A percentile compares a stretch with the other conserved stretches of the same genome.
These are phyloP conservation scores for Gentiana macrophylla DNA, from an alignment of 257 asterid species.

Conservation along the genomic window DNA sequence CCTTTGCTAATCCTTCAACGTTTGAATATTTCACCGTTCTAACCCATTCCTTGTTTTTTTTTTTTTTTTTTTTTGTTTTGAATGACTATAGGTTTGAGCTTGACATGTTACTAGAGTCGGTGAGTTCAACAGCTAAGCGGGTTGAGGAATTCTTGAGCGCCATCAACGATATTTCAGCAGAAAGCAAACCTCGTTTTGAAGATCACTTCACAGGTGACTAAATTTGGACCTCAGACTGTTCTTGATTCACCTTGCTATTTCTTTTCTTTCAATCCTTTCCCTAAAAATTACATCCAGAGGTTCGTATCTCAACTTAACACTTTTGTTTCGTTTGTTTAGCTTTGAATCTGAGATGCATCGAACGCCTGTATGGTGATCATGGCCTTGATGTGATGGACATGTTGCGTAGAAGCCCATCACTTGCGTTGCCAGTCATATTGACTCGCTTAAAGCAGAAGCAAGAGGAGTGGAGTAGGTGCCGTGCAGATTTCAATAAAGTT, in stretches of 20 bases:
- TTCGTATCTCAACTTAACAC: background rate
- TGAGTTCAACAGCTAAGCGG: constrained; percentile 68
- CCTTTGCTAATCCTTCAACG: too few relatives aligned
- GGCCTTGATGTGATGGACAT: constrained; percentile 94
- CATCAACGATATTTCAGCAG: constrained; percentile 47
- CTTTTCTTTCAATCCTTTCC: background rate
- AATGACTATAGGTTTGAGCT: constrained; percentile 70
- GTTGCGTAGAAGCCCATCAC: constrained; percentile 73
- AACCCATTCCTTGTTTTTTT: background rate
- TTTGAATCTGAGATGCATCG: constrained; percentile 86
- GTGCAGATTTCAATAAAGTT: constrained; percentile 82
- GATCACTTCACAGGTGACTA: constrained; percentile 81
- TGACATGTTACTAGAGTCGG: constrained; percentile 92
- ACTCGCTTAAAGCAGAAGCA: constrained; percentile 96
- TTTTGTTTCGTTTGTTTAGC: constrained; percentile 28
- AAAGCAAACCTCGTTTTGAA: constrained; percentile 56
- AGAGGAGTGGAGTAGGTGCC: constrained; percentile 94
- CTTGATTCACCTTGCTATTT: background rate
- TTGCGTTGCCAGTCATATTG: constrained; percentile 70
- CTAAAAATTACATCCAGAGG: too few relatives aligned
- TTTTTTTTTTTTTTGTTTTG: constrained; percentile 9
- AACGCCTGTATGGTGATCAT: constrained; percentile 97
- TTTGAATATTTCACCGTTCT: too few relatives aligned
- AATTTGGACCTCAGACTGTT: constrained; percentile 6
- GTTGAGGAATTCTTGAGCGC: constrained; percentile 71